Evolutionary conservation across 257 asterid genomes (phyloP).

Genomic region (Solanum neorickii): DNA sequence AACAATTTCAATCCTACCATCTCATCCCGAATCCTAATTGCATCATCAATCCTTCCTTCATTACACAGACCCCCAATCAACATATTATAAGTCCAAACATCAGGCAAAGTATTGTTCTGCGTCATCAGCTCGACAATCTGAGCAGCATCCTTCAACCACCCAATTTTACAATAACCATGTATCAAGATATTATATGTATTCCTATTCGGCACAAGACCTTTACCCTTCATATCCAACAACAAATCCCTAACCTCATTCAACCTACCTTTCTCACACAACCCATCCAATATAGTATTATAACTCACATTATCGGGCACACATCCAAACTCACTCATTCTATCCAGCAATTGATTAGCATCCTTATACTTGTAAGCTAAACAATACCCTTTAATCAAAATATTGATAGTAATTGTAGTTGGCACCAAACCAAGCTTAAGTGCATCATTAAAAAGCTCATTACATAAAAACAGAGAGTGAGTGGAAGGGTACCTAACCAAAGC

Average conservation of each 20-base stretch:
- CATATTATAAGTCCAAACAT: not conserved
- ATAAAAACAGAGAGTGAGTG: not conserved
- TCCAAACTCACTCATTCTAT: not conserved
- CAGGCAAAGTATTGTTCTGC: not conserved
- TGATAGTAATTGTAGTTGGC: not conserved
- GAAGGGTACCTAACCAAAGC: not conserved
- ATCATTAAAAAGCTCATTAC: not conserved
- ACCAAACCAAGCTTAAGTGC: not conserved
- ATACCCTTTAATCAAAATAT: not conserved
- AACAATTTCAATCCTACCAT: not conserved
- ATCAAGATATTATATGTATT: not conserved
- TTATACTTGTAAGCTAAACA: not conserved
- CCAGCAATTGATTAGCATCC: not conserved
- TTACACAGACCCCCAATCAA: not conserved
- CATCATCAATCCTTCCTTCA: not conserved
- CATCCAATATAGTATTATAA: not conserved
- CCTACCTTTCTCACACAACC: not conserved
- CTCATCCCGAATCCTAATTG: not conserved
- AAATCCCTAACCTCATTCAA: not conserved
- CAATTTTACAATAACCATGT: not conserved
- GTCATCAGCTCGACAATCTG: not conserved
- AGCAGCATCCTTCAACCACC: not conserved
- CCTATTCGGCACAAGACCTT: not conserved
- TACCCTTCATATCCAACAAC: not conserved
- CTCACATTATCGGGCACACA: not conserved